These are phyloP conservation scores for Aspergillus latus DNA, from an alignment of 2,329 filamentous ascomycete genomes.

Conservation along the genomic window DNA sequence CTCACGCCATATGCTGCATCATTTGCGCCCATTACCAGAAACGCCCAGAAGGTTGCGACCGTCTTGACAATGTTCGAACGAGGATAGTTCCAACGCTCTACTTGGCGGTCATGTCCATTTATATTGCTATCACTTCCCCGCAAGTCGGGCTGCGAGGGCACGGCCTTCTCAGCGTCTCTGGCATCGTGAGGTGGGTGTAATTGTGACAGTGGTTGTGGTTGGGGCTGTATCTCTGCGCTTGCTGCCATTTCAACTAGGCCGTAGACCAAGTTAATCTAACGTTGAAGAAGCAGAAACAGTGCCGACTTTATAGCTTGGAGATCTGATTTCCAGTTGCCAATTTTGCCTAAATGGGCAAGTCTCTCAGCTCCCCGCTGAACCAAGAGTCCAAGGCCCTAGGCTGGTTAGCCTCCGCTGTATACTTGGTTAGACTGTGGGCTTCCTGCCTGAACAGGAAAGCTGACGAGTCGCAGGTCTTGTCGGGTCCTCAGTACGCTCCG, in stretches of 20 bases:
- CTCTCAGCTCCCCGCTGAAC: background rate
- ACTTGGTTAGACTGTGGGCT: background rate
- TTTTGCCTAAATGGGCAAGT: background rate
- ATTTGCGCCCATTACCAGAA: constrained; percentile 59
- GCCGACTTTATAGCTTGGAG: background rate
- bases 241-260: background rate
- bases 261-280: background rate
- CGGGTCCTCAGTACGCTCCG: too few relatives aligned
- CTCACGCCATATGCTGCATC: constrained; percentile 60
- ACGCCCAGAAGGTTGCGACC: constrained; percentile 57
- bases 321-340: background rate
- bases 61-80: constrained; percentile 51
- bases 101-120: background rate
- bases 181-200: background rate
- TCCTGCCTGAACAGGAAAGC: background rate
- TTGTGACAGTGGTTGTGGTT: background rate
- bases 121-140: background rate
- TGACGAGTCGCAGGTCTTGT: too few relatives aligned
- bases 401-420: background rate
- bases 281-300: background rate
- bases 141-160: background rate
- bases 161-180: background rate
- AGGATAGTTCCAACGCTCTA: constrained; percentile 49
- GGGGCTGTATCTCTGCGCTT: background rate
- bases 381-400: background rate